These are phyloP conservation scores for Ganoderma lucidum DNA, from an alignment of 1,284 basidiomycete species.

Conservation along the genomic window DNA sequence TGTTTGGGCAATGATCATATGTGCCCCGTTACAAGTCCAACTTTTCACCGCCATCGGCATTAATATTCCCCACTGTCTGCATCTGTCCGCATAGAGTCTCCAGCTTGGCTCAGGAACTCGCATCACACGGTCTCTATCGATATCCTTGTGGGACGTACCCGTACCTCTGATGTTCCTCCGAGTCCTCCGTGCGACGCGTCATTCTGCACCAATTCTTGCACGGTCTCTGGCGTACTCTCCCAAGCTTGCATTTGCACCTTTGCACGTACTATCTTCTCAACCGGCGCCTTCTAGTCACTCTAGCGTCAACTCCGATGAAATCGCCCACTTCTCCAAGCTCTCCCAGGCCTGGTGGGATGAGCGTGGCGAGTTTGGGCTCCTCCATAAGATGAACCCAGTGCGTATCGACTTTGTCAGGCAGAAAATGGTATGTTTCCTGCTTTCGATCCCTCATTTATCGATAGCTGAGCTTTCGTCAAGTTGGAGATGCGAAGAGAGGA, in stretches of 20 bases:
- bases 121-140: not conserved
- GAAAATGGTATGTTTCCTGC: slow-evolving; percentile 58
- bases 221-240: not conserved
- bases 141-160: too few relatives aligned
- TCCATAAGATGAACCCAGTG: slow-evolving; percentile 97
- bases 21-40: not conserved
- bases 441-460: not conserved
- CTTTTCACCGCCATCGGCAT: not conserved
- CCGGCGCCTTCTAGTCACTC: slow-evolving; percentile 20
- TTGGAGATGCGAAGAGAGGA: slow-evolving; percentile 57
- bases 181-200: not conserved
- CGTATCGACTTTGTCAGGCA: slow-evolving; percentile 88
- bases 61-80: not conserved
- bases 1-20: too few relatives aligned
- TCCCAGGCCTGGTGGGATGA: slow-evolving; percentile 98
- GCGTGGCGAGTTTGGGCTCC: slow-evolving; percentile 86
- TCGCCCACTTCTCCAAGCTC: slow-evolving; percentile 92
- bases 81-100: not conserved
- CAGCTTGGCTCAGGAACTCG: not conserved
- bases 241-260: not conserved
- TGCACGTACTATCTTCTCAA: not conserved
- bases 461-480: slow-evolving; percentile 24
- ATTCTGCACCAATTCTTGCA: not conserved
- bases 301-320: slow-evolving; percentile 81
- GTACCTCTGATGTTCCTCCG: not conserved